Evolutionary conservation across 2,329 filamentous ascomycete genomes (phyloP).

Genomic region (Calonectria fujianensis): DNA sequence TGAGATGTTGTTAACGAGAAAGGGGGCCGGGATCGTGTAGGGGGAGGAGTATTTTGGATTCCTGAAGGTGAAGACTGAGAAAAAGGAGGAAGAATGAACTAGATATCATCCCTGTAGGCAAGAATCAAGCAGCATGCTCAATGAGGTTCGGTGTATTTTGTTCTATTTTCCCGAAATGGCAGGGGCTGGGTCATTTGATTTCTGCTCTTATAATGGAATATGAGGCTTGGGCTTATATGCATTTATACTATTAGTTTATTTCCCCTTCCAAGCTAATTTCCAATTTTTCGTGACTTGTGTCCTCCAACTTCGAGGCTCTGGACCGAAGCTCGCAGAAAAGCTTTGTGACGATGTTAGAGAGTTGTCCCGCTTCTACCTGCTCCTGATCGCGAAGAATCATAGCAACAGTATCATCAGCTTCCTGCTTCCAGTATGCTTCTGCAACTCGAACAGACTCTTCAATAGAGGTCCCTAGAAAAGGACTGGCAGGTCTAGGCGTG

Average conservation of each 20-base stretch:
- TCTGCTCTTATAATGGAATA: no score
- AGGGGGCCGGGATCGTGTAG: not conserved
- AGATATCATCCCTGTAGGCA: not conserved
- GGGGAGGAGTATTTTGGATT: not conserved
- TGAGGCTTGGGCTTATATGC: not conserved
- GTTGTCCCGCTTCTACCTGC: not conserved
- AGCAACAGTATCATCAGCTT: not conserved
- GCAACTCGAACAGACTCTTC: not conserved
- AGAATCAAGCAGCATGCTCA: no score
- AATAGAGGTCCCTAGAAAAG: not conserved
- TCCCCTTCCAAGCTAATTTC: not conserved
- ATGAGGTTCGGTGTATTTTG: not conserved
- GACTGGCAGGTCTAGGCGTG: not conserved
- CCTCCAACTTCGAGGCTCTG: not conserved
- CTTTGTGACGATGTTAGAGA: not conserved
- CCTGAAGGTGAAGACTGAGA: not conserved
- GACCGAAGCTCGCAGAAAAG: not conserved
- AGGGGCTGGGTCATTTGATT: no score
- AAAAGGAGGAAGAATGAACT: not conserved
- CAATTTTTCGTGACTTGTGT: not conserved
- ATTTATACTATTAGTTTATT: not conserved
- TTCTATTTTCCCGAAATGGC: not conserved
- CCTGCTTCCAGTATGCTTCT: not conserved
- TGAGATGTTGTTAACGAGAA: not conserved
- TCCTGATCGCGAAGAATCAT: not conserved